These are phyloP conservation scores for Phytophthora europaea DNA, from an alignment of 352 stramenopile species.

Conservation along the genomic window DNA sequence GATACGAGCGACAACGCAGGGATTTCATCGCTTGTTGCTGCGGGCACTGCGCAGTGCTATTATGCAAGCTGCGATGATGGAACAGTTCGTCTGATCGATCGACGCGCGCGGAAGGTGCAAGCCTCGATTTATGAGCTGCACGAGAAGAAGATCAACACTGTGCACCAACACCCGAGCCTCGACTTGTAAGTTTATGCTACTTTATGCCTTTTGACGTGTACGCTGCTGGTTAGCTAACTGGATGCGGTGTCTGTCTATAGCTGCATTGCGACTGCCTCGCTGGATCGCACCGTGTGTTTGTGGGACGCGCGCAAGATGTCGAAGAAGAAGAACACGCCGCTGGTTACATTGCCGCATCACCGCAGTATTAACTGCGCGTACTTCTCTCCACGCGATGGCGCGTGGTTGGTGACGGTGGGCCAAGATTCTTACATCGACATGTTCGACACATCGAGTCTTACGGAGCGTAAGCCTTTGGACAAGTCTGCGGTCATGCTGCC, in stretches of 20 bases:
- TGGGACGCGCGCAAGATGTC: slow-evolving; percentile 82
- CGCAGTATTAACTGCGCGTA: slow-evolving; percentile 91
- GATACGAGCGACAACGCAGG: slow-evolving; percentile 49
- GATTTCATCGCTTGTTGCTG: slow-evolving; percentile 68
- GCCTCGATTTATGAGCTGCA: slow-evolving; percentile 61
- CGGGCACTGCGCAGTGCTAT: slow-evolving; percentile 36
- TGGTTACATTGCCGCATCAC: slow-evolving; percentile 71
- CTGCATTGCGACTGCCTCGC: slow-evolving; percentile 79
- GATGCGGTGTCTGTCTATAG: slow-evolving; percentile 37
- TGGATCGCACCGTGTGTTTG: slow-evolving; percentile 84
- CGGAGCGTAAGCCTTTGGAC: slow-evolving; percentile 36
- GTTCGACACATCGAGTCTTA: slow-evolving; percentile 63
- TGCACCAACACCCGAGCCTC: slow-evolving; percentile 72
- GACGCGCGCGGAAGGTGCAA: slow-evolving; percentile 40
- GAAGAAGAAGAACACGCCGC: slow-evolving; percentile 46
- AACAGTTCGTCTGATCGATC: slow-evolving; percentile 63
- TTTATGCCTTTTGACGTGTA: not conserved
- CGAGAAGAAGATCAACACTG: slow-evolving; percentile 91
- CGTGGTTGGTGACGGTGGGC: slow-evolving; percentile 81
- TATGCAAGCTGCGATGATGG: slow-evolving; percentile 79
- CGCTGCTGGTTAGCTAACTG: slow-evolving; percentile 10
- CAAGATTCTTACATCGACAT: slow-evolving; percentile 87
- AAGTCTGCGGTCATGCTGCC: slow-evolving; percentile 59
- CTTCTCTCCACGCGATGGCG: slow-evolving; percentile 73
- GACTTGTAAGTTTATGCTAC: slow-evolving; percentile 62